Base-by-base conservation (phyloP, 805 yeast genomes). In the Candida montana region DNA sequence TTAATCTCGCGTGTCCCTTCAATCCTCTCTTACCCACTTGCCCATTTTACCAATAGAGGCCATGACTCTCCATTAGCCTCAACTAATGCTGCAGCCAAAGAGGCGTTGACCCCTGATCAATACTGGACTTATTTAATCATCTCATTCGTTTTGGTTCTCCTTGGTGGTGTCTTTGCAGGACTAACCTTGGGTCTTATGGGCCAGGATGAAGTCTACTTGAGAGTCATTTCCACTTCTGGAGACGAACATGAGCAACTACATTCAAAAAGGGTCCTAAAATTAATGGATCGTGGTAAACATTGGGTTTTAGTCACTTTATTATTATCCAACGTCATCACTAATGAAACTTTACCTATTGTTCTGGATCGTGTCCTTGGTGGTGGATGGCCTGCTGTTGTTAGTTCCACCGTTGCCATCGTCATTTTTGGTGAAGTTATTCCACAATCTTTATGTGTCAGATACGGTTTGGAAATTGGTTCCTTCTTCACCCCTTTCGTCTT, bases 101-200 rank as follows among this genome's bases (percentile, higher is more conserved):
- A 44, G 15, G 44, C 46, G 1, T 20, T 56, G n/a, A 46, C 55
- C 1, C 18, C 50, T 1, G 36, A 52, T 24, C 50, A 55, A 39
- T 55, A 48, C 37, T 57, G 58, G 56, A 41, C 50, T n/a, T 55
- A 57, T 33, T 45, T 57, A 15, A 12, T 45, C 37, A 67, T 81
- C 12, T 81, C 93, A 1, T 70, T 74, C 7, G 49, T 67, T 18
- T 68, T 86, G 19, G 95, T 86, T 2, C 54, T 87, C 28, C 68
- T 83, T 4, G 95, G 95, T 44, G 95, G 95, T 51, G 80, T 84
- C n/a, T 87, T 87, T 70, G 95, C 95, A 5, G 95, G 95, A 7
- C 71, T 91, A 33, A 93, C 99, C n/a, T 69, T 91, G 37, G 98
- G 93, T 2, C 73, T 91, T 10, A 91, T 91, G 99, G 98, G 98